phyloP scores from a whole-genome alignment of 192 early-diverging fungal species.

The Jimgerdemannia lactiflua region DNA sequence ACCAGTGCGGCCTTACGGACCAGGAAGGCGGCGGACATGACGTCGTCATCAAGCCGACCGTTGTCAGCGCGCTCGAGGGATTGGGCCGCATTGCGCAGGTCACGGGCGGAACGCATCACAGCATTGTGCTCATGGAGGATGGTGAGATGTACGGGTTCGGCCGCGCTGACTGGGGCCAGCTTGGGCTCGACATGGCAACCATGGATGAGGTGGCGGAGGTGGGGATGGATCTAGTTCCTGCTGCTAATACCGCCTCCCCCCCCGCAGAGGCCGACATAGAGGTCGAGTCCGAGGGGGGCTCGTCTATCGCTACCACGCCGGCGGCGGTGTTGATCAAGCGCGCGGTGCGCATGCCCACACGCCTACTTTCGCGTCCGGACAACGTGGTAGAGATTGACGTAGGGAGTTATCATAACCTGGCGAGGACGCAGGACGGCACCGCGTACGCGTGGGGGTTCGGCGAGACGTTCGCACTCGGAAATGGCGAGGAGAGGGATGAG shows the following conservation, averaged over 20 bases:
- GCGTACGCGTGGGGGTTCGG: slow-evolving; percentile 91
- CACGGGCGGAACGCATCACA: slow-evolving; percentile 86
- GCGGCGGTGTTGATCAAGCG: slow-evolving; percentile 41
- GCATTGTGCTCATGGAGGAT: slow-evolving; percentile 72
- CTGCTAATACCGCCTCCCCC: slow-evolving; percentile 2
- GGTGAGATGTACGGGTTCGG: slow-evolving; percentile 81
- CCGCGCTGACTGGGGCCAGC: slow-evolving; percentile 77
- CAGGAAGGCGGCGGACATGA: slow-evolving; percentile 31
- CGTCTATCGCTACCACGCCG: background rate
- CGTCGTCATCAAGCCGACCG: slow-evolving; percentile 52
- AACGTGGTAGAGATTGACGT: slow-evolving; percentile 48
- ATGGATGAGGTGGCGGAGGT: slow-evolving; percentile 16
- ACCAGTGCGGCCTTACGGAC: slow-evolving; percentile 73
- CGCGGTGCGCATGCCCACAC: slow-evolving; percentile 55
- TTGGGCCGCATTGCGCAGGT: slow-evolving; percentile 49
- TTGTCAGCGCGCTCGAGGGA: slow-evolving; percentile 46
- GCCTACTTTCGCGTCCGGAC: slow-evolving; percentile 7
- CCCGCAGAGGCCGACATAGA: background rate
- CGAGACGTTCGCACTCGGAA: slow-evolving; percentile 80
- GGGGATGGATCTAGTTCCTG: background rate
- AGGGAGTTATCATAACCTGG: slow-evolving; percentile 61
- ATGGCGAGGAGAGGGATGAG: slow-evolving; percentile 74
- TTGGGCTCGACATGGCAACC: slow-evolving; percentile 60
- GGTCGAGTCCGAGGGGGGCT: slow-evolving; percentile 5
- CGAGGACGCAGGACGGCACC: slow-evolving; percentile 49